A percentile compares a stretch with the other conserved stretches of the same genome.
Conservation (phyloP, 2,329 filamentous ascomycete species). For the Tolypocladium endophyticum region DNA sequence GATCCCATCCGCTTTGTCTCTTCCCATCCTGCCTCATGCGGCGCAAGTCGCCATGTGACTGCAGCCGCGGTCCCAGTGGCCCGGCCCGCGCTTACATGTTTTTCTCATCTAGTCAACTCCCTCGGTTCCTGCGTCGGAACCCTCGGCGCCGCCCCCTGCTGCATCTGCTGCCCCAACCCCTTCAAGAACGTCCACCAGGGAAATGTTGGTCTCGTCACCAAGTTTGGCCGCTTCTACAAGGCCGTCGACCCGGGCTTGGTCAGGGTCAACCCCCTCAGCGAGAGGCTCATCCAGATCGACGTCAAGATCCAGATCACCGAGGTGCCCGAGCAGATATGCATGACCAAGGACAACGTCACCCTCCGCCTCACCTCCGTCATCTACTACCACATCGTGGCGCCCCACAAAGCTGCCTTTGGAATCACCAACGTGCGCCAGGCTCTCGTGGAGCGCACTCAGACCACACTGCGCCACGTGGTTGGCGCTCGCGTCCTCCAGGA, state of each 20-base stretch:
- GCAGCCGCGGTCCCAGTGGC: no score
- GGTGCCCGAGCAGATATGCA: conserved; percentile 92
- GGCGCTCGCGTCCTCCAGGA: conserved; percentile 93
- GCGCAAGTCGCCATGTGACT: neutral
- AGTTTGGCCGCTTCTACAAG: conserved; percentile 90
- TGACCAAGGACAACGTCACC: conserved; percentile 99
- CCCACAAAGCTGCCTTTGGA: conserved; percentile 94
- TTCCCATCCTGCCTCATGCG: neutral
- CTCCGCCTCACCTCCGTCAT: conserved; percentile 91
- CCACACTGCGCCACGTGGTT: conserved; percentile 91
- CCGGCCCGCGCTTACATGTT: neutral
- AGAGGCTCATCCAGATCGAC: conserved; percentile 82
- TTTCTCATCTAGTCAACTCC: conserved; percentile 46
- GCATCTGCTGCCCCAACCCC: conserved; percentile 85
- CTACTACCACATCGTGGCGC: conserved; percentile 94
- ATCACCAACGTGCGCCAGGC: conserved; percentile 91
- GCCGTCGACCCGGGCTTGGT: conserved; percentile 94
- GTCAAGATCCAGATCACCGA: conserved; percentile 99
- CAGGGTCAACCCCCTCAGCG: conserved; percentile 92
- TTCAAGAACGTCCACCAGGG: conserved; percentile 90
- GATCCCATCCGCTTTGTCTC: neutral
- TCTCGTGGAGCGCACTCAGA: conserved; percentile 96
- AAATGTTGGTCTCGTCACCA: conserved; percentile 89
- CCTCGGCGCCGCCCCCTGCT: conserved; percentile 81
- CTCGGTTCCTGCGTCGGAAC: conserved; percentile 68